Evolutionary conservation across 495 filamentous ascomycete genomes (phyloP).

Genomic region (Penicillium atrosanguineum): DNA sequence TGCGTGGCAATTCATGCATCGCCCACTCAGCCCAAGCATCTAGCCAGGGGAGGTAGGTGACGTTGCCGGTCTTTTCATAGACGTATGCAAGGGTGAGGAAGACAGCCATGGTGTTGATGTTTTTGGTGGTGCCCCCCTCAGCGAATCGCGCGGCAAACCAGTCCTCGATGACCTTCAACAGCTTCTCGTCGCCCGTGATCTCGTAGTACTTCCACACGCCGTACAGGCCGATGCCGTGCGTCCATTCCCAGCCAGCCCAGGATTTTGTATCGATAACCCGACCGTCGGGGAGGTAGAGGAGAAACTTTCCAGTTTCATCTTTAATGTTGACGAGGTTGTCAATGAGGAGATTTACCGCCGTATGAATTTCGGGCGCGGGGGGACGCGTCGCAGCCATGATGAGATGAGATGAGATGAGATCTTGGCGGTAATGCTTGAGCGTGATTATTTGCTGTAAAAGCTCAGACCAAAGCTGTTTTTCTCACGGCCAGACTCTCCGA

Average conservation of each 20-base stretch:
- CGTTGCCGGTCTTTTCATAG: slow-evolving; percentile 63
- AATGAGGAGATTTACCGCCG: slow-evolving; percentile 59
- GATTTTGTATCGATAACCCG: slow-evolving; percentile 77
- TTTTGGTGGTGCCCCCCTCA: slow-evolving; percentile 69
- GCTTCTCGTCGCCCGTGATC: slow-evolving; percentile 51
- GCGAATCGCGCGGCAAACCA: slow-evolving; percentile 67
- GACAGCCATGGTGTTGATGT: slow-evolving; percentile 77
- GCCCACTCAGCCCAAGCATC: slow-evolving; percentile 76
- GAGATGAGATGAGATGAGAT: no score
- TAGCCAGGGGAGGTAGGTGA: slow-evolving; percentile 63
- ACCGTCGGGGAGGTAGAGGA: slow-evolving; percentile 62
- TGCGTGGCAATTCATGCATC: slow-evolving; percentile 67
- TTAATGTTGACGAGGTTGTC: slow-evolving; percentile 67
- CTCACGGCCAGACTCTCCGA: background rate
- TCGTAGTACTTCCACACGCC: slow-evolving; percentile 77
- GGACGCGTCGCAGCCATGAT: slow-evolving; percentile 21
- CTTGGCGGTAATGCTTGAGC: background rate
- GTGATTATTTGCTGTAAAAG: background rate
- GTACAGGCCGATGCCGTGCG: slow-evolving; percentile 73
- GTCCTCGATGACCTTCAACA: slow-evolving; percentile 58
- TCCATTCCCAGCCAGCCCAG: slow-evolving; percentile 80
- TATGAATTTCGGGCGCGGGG: slow-evolving; percentile 45
- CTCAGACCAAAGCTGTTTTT: background rate
- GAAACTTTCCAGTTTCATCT: slow-evolving; percentile 66
- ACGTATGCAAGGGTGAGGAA: slow-evolving; percentile 70